Evolutionary conservation across 495 filamentous ascomycete species (phyloP).

Genomic region (Hypoxylon fuscum): DNA sequence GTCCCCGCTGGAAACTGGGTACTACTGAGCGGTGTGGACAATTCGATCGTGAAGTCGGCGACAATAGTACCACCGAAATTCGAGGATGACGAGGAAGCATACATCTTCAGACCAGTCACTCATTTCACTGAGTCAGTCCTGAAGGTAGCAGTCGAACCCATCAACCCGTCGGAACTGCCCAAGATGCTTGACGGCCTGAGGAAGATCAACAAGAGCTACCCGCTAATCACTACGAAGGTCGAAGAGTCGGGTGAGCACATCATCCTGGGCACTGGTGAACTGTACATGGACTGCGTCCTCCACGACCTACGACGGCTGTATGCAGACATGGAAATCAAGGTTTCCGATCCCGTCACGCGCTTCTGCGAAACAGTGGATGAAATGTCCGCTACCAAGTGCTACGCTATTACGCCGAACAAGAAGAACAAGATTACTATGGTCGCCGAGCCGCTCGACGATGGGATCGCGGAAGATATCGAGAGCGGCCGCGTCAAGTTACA

Average conservation of each 20-base stretch:
- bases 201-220: slow-evolving; percentile 97
- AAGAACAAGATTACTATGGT: slow-evolving; percentile 99
- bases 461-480: slow-evolving; percentile 96
- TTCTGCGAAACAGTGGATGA: slow-evolving; percentile 99
- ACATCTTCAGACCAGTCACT: slow-evolving; percentile 90
- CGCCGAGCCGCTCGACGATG: slow-evolving; percentile 91
- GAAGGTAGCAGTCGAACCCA: slow-evolving; percentile 97
- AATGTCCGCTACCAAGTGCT: slow-evolving; percentile 96
- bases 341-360: slow-evolving; percentile 95
- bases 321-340: slow-evolving; percentile 99
- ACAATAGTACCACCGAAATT: slow-evolving; percentile 86
- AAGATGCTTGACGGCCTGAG: slow-evolving; percentile 98
- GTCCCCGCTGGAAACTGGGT: slow-evolving; percentile 97
- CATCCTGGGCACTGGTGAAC: slow-evolving; percentile 91
- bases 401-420: slow-evolving; percentile 96
- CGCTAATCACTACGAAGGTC: slow-evolving; percentile 93
- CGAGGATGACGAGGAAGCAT: slow-evolving; percentile 86
- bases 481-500: slow-evolving; percentile 88
- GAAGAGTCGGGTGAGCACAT: slow-evolving; percentile 99
- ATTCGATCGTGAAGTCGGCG: slow-evolving; percentile 98
- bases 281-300: slow-evolving; percentile 99
- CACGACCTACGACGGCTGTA: slow-evolving; percentile 93
- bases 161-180: slow-evolving; percentile 97
- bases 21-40: slow-evolving; percentile 89
- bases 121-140: slow-evolving; percentile 98